phyloP scores from a whole-genome alignment of 2,329 filamentous ascomycete genomes.

The Colletotrichum viniferum region DNA sequence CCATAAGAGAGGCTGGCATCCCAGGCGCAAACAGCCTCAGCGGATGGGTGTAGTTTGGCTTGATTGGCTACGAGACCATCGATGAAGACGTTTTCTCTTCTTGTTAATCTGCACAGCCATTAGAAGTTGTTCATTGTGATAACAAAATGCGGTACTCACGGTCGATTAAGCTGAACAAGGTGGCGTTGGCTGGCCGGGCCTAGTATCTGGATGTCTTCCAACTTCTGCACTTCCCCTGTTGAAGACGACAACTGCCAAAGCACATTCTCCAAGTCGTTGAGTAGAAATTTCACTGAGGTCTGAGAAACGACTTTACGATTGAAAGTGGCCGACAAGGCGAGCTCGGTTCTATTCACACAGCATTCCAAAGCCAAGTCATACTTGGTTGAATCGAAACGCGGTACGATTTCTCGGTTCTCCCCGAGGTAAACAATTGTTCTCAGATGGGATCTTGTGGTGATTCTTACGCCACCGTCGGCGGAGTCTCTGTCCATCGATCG shows the following conservation, averaged over 20 bases:
- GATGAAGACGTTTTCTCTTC: background rate
- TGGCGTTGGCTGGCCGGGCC: background rate
- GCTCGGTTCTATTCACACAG: background rate
- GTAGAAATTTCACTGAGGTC: background rate
- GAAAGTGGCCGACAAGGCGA: background rate
- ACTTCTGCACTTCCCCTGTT: background rate
- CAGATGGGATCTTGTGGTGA: too few species aligned
- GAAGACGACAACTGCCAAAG: background rate
- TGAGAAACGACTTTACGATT: background rate
- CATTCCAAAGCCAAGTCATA: background rate
- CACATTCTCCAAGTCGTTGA: background rate
- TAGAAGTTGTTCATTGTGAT: fast-evolving
- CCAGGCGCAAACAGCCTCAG: background rate
- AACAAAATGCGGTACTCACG: background rate
- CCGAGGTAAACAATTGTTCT: background rate
- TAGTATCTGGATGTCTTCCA: background rate
- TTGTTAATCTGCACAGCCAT: background rate
- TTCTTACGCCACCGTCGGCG: fast-evolving
- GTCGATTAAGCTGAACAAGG: background rate
- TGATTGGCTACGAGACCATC: background rate
- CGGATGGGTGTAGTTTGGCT: background rate
- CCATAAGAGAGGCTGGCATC: background rate
- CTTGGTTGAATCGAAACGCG: background rate
- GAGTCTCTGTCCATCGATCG: background rate
- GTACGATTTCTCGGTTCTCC: background rate